Evolutionary conservation across 352 stramenopile genomes (phyloP), one percentile per base, ranked within the genome.

Genomic region (Pythium monospermum): DNA sequence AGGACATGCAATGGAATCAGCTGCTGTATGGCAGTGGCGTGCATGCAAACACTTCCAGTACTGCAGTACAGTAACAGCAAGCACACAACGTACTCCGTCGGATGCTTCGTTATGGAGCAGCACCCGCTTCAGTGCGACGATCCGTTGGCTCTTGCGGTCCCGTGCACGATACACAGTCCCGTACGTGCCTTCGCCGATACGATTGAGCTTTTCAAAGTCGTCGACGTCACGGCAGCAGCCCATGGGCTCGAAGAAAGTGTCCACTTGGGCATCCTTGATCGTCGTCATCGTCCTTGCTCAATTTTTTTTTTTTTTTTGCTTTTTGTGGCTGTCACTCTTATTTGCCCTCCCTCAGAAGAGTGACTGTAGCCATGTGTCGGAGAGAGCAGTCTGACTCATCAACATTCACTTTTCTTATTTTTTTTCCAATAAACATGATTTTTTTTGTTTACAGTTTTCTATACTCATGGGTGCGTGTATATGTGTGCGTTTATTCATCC

Each of bases 101-200:
- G 72, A 86, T 19, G 66, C 66, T 69, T 96, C 88, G 61, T 97
- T 92, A 70, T 97, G 87, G 43, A 95, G 71, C 43, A 95, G 78
- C 36, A 96, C 91, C 38, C 84, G 82, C 60, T 98, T 98, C 35
- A 98, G 71, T 22, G 92, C 92, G 22, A 97, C 85, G 28, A 91
- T 65, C n/a, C 82, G 59, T 40, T 67, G 61, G 16, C 69, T 78
- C 32, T 53, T 15, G 37, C 74, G 83, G 56, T 96, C 79, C 12
- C 71, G 53, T 25, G 91, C 91, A 39, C 79, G 73, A 54, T 97
- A 98, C 0, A 98, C 91, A 13, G 92, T 85, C 36, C 90, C 88
- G 57, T 92, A 94, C 15, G 81, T 88, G 40, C 83, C 83, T 48
- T 94, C 74, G 16, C 83, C 83, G 53, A 94, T 92, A 42, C 76